Evolutionary conservation across 2,329 filamentous ascomycete species (phyloP).

Genomic region (Microascus cirrosus): DNA sequence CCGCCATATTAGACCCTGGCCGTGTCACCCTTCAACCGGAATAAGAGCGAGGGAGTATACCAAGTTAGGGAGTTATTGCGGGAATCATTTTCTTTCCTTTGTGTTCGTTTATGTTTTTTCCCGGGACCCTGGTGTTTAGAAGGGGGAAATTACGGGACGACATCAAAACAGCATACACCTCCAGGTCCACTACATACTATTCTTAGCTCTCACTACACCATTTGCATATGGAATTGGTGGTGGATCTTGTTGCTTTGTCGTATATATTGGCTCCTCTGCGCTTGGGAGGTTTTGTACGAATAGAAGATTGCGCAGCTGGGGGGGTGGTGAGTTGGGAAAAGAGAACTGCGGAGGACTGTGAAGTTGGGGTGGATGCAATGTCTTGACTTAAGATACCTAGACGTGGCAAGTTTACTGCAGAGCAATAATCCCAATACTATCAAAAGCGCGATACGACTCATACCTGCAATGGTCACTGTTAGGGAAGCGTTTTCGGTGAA

Average conservation of each 20-base stretch:
- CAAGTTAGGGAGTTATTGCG: neutral
- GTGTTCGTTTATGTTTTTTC: neutral
- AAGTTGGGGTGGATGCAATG: neutral
- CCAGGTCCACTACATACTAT: neutral
- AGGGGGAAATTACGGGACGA: neutral
- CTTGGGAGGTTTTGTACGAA: neutral
- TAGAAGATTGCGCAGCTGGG: neutral
- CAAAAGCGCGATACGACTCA: neutral
- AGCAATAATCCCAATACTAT: neutral
- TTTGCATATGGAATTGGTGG: neutral
- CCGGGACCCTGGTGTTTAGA: neutral
- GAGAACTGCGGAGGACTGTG: neutral
- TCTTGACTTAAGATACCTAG: neutral
- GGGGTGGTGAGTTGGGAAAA: neutral
- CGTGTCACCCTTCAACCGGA: neutral
- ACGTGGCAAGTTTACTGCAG: neutral
- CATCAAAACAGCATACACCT: neutral
- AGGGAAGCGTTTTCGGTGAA: neutral
- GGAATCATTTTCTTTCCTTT: neutral
- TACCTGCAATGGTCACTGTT: neutral
- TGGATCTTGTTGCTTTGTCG: neutral
- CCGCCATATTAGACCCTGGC: constrained; percentile 31
- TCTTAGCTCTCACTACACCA: neutral
- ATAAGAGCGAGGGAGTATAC: neutral
- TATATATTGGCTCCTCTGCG: neutral